Percentiles rank a stretch among this genome's conserved stretches.
Evolutionary conservation across 2,329 filamentous ascomycete genomes (phyloP).

Genomic region (Juglanconis juglandina): DNA sequence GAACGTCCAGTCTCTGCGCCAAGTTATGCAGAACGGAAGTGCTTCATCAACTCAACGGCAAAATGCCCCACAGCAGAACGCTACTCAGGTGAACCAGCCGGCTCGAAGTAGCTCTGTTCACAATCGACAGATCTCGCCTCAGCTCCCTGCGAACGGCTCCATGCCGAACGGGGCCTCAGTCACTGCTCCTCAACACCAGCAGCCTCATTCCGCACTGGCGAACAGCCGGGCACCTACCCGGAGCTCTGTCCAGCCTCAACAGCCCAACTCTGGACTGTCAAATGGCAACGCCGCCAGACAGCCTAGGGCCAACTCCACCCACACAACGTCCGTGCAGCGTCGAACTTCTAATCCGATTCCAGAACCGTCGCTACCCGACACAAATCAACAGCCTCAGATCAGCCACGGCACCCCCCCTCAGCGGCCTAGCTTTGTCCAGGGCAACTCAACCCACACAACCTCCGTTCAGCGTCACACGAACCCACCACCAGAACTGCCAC

Average conservation of each 20-base stretch:
- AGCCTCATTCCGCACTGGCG: background rate
- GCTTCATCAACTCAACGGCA: background rate
- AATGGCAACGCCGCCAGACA: too few species aligned
- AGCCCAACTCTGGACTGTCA: too few species aligned
- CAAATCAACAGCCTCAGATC: too few species aligned
- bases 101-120: background rate
- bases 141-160: background rate
- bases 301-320: too few species aligned
- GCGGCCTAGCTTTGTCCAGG: too few species aligned
- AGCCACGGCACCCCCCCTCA: too few species aligned
- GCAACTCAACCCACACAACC: too few species aligned
- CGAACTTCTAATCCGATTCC: too few species aligned
- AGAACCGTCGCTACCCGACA: too few species aligned
- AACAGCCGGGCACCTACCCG: background rate
- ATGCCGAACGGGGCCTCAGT: background rate
- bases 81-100: background rate
- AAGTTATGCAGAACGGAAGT: background rate
- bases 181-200: background rate
- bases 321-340: too few species aligned
- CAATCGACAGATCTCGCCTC: background rate
- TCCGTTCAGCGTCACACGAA: too few species aligned
- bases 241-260: background rate
- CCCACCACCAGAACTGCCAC: too few species aligned
- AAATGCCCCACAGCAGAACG: background rate
- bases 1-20: background rate